Percentiles rank a stretch among this genome's conserved stretches.
Conservation (phyloP, 352 stramenopile species). For the Phytophthora fragariae region DNA sequence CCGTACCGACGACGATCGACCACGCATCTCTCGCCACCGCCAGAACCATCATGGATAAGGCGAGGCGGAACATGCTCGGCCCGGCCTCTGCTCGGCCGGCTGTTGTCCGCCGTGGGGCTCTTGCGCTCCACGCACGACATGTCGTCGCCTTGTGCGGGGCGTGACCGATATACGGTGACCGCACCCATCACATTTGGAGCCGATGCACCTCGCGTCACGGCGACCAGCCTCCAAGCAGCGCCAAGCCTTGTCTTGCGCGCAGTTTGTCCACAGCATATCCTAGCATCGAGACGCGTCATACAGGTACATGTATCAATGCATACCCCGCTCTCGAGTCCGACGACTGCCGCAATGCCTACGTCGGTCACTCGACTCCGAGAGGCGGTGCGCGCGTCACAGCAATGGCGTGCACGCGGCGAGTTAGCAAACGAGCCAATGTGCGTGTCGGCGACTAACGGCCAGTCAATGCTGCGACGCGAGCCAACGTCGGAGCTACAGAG, state of each 20-base stretch:
- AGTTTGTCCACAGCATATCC: background rate
- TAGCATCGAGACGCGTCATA: too few relatives aligned
- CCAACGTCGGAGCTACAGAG: constrained; percentile 15
- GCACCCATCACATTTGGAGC: constrained; percentile 16
- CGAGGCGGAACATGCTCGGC: constrained; percentile 11
- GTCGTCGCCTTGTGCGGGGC: constrained; percentile 23
- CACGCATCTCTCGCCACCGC: constrained; percentile 10
- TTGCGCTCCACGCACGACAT: constrained; percentile 6
- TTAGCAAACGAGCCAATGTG: constrained; percentile 24
- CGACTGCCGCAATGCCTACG: constrained; percentile 15
- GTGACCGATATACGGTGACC: background rate
- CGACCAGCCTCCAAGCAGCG: background rate
- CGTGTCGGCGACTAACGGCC: constrained; percentile 23
- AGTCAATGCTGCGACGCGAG: constrained; percentile 22
- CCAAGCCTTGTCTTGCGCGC: background rate
- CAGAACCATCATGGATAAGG: constrained; percentile 7
- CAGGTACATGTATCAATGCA: too few relatives aligned
- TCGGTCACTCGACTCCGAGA: constrained; percentile 31
- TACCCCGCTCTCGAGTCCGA: background rate
- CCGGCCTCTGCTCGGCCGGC: constrained; percentile 20
- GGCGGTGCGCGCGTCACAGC: constrained; percentile 30
- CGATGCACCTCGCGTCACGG: constrained; percentile 15
- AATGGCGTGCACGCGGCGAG: constrained; percentile 20
- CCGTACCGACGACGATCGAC: background rate
- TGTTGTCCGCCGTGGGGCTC: constrained; percentile 16